Base-by-base conservation (phyloP, 1,284 basidiomycete genomes). In the Trichosporon coremiiforme region DNA sequence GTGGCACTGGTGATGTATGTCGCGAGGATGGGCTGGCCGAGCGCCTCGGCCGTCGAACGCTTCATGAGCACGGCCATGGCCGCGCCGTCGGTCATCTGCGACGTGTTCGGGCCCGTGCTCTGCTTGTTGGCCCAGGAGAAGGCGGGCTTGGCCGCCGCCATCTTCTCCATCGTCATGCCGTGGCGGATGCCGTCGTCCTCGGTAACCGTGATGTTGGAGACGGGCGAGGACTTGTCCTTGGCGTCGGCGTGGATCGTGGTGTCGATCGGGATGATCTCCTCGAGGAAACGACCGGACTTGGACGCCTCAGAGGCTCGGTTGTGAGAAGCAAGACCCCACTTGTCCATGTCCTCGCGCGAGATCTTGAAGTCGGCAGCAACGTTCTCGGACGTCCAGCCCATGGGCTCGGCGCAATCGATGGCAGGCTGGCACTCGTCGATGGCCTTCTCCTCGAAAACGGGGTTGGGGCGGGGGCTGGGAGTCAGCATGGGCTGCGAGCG, bases 331-430 rank as follows among this genome's bases (percentile, higher is more conserved):
- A 91, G 85, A 0, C 93, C 92, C 77, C 90, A 93, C 75, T 90
- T 86, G 80, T 95, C 93, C 83, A 94, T 92, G 78, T 88, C 90
- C 78, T 88, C 84, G 15, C 93, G 88, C 17, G 91, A 86, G 68
- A 95, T 84, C 47, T 89, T 86, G 84, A 90, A 95, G 29, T 88
- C 86, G 74, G 90, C 82, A 17, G 91, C 91, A 20, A 93, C 91
- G 88, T 92, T 90, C 80, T 95, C 93, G 2, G 91, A 92, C 0
- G 93, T 94, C 93, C 93, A 94, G 12, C 93, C 93, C 93, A 95
- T 95, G 15, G 93, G 91, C 86, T 92, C 89, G 66, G 91, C 87
- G 75, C 89, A 93, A 76, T 93, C 92, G 70, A 89, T 85, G 0
- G 92, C 89, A 73, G 89, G 85, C 1, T 85, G 60, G 70, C 88